Evolutionary conservation across 1,284 basidiomycete genomes (phyloP), one percentile per base, ranked within the genome.

Genomic region (Boletus smithii): DNA sequence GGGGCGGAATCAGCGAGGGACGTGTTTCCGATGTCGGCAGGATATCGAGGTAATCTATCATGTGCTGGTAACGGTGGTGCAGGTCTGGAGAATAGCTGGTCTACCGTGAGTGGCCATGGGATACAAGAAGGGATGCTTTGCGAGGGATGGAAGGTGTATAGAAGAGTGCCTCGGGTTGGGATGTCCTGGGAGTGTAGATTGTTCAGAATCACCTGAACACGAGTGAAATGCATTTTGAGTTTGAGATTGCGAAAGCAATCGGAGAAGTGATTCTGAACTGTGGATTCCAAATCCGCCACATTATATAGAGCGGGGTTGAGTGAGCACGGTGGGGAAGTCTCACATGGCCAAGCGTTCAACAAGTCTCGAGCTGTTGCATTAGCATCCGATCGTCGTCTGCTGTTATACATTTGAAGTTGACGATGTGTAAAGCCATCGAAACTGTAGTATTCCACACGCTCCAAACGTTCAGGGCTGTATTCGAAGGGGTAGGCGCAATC

Each of bases 121-220:
- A 11, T 34, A 6, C 18, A 7, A 11, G 29, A 14, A 30, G 33
- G 34, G 34, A 14, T 22, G 13, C 32, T 18, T 13, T 18, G 32
- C 9, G 20, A n/a, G 14, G 34, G 14, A 10, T 35, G 4, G 37
- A 63, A 54, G 2, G 43, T 42, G n/a, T 61, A 64, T 31, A 5
- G 44, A 3, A 17, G 9, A 13, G 14, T 14, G 0, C 23, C 16
- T 11, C 14, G 20, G 3, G 2, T 8, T 34, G 42, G 30, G 5
- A 10, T 0, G 6, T 3, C 20, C 24, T 7, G 31, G 5, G 32
- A 16, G 17, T 6, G 26, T 14, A 31, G 7, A 2, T 4, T 27
- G 2, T 34, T 24, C 20, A 63, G 35, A 29, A 52, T 57, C 1
- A 1, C 14, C 32, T 65, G 56, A 13, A 38, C 18, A 27, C 31